A percentile compares a stretch with the other conserved stretches of the same genome.
Conservation (phyloP, 140 eudicot genomes). For the Oenanthe javanica region DNA sequence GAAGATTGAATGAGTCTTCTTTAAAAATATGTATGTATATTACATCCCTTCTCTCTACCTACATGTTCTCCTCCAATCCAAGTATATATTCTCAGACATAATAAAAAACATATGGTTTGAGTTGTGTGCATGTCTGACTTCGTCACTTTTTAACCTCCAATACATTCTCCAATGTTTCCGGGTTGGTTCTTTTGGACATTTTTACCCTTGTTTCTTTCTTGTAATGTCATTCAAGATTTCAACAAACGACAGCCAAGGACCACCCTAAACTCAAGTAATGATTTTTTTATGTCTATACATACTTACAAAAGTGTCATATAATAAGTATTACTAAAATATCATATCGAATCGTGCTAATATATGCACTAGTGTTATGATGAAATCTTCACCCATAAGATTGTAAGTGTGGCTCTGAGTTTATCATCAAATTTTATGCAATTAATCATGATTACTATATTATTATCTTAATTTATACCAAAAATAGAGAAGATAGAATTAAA, state of each 20-base stretch:
- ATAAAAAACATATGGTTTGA: background rate
- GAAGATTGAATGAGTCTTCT: slow-evolving; percentile 10
- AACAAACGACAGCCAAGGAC: background rate
- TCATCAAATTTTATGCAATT: background rate
- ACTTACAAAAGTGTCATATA: background rate
- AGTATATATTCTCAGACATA: background rate
- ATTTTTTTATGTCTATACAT: background rate
- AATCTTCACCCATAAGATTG: background rate
- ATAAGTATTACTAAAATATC: background rate
- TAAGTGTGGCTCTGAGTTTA: background rate
- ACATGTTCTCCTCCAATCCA: background rate
- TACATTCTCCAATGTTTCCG: background rate
- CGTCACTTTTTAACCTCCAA: background rate
- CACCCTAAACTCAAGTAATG: background rate
- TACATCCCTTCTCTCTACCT: background rate
- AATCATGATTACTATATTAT: background rate
- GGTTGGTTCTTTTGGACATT: background rate
- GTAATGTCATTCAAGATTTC: background rate
- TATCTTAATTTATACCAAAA: background rate
- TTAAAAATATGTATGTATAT: background rate
- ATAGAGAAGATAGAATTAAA: background rate
- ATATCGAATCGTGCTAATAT: background rate
- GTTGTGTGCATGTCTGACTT: background rate
- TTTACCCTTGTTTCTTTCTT: background rate
- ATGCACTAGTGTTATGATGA: background rate